Evolutionary conservation across 768 basidiomycete species (phyloP).

Genomic region (Aureoboletus auriporus): DNA sequence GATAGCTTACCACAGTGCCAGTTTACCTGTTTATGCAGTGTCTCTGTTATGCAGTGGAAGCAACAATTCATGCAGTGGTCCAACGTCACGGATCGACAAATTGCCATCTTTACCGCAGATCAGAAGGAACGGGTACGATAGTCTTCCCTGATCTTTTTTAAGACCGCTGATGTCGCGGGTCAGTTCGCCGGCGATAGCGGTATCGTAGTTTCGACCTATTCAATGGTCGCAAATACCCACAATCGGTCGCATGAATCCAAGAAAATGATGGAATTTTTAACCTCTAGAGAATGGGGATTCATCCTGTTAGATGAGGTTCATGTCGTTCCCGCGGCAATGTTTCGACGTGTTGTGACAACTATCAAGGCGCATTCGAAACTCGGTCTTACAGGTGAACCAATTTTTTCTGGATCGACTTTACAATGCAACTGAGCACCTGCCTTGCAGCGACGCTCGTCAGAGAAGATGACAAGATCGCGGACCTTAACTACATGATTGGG

Average conservation of each 20-base stretch:
- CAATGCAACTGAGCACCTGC: constrained; percentile 2
- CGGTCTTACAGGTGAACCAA: constrained; percentile 78
- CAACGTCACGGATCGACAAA: constrained; percentile 93
- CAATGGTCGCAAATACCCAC: constrained; percentile 98
- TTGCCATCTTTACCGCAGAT: constrained; percentile 96
- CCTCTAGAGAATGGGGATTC: constrained; percentile 99
- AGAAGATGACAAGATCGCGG: constrained; percentile 98
- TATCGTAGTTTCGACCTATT: constrained; percentile 98
- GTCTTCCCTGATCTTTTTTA: background rate
- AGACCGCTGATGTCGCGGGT: constrained; percentile 5
- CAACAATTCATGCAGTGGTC: constrained; percentile 99
- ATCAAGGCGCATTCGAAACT: constrained; percentile 99
- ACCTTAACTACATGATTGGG: constrained; percentile 98
- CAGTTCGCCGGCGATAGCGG: constrained; percentile 97
- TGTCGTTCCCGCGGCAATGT: constrained; percentile 98
- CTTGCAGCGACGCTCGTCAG: constrained; percentile 88
- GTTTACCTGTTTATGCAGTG: constrained; percentile 39
- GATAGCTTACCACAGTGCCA: background rate
- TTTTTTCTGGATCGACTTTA: background rate
- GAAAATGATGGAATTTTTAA: constrained; percentile 99
- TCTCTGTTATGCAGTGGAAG: constrained; percentile 98
- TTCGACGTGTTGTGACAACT: constrained; percentile 93
- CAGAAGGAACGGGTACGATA: constrained; percentile 87
- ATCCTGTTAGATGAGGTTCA: constrained; percentile 97
- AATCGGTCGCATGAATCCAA: constrained; percentile 98